Percentiles rank a stretch among this genome's conserved stretches.
Conservation (phyloP, 2,329 filamentous ascomycete genomes). For the Herpotrichia juniperi region DNA sequence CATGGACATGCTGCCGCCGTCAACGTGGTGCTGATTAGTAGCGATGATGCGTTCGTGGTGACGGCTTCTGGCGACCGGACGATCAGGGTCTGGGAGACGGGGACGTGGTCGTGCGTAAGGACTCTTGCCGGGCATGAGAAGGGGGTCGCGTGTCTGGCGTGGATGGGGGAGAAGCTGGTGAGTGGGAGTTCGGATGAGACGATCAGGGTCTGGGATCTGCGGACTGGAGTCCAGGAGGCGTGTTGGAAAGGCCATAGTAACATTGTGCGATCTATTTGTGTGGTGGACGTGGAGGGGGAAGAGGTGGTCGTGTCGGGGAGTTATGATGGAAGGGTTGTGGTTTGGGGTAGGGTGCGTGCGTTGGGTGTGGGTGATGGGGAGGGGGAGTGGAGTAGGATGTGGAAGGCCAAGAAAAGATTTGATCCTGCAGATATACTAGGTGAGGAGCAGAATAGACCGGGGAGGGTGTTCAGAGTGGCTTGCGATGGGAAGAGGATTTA, state of each 20-base stretch:
- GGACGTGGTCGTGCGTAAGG: conserved; percentile 3
- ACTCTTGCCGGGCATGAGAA: conserved; percentile 1
- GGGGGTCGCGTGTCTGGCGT: conserved; percentile 1
- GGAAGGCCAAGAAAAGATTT: no score
- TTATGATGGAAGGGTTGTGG: no score
- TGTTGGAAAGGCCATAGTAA: conserved; percentile 5
- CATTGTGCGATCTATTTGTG: neutral
- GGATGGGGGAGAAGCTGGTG: conserved; percentile 73
- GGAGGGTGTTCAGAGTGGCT: no score
- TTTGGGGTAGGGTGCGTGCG: no score
- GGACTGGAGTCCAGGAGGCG: conserved; percentile 53
- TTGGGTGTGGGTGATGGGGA: no score
- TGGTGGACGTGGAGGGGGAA: neutral
- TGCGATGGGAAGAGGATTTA: no score
- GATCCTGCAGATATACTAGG: no score
- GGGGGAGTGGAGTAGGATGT: no score
- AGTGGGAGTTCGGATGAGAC: conserved; percentile 87
- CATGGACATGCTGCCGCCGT: conserved; percentile 10
- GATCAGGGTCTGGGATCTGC: conserved; percentile 84
- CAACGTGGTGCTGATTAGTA: conserved; percentile 8
- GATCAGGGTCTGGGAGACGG: conserved; percentile 96
- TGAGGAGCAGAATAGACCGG: no score
- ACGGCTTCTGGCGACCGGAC: conserved; percentile 93
- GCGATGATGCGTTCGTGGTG: conserved; percentile 64
- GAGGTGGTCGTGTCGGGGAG: no score